Percentiles rank a stretch among this genome's conserved stretches.
These are phyloP conservation scores for Corynascus novoguineensis DNA, from an alignment of 495 filamentous ascomycete genomes.

Conservation along the genomic window DNA sequence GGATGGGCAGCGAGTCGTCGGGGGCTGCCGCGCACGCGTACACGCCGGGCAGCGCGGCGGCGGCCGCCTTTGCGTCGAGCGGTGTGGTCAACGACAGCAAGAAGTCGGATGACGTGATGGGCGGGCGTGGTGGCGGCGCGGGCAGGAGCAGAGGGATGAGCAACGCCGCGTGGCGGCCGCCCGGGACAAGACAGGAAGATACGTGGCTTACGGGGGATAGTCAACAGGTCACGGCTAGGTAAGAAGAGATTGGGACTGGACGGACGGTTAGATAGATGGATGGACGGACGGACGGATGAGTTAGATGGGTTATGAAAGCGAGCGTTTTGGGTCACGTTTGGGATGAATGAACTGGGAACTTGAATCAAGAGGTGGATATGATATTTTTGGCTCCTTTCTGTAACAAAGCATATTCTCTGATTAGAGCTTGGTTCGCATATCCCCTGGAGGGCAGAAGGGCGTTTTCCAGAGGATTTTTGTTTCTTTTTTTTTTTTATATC, in stretches of 20 bases:
- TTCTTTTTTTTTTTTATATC: no score
- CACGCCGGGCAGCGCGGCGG: slow-evolving; percentile 13
- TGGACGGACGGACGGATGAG: no score
- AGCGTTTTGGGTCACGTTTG: neutral
- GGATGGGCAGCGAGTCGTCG: slow-evolving; percentile 15
- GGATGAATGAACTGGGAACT: neutral
- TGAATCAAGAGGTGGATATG: neutral
- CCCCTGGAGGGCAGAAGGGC: slow-evolving; percentile 1
- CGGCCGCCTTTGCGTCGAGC: slow-evolving; percentile 6
- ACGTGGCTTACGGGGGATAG: slow-evolving; percentile 63
- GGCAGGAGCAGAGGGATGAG: slow-evolving; percentile 52
- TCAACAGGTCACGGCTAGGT: slow-evolving; percentile 8
- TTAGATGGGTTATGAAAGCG: neutral
- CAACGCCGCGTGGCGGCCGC: slow-evolving; percentile 60
- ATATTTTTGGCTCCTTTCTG: neutral
- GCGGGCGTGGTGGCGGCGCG: slow-evolving; percentile 37
- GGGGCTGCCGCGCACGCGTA: slow-evolving; percentile 17
- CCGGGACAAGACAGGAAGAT: slow-evolving; percentile 72
- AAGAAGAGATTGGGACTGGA: no score
- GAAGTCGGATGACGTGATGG: slow-evolving; percentile 55
- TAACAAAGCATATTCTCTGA: neutral
- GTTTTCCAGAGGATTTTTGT: neutral
- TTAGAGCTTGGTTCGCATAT: slow-evolving; percentile 4
- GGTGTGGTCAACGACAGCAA: slow-evolving; percentile 43
- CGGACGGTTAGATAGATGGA: no score